Evolutionary conservation across 192 early-diverging fungal species (phyloP), one percentile per base, ranked within the genome.

Genomic region (Borealophlyctis nickersoniae): DNA sequence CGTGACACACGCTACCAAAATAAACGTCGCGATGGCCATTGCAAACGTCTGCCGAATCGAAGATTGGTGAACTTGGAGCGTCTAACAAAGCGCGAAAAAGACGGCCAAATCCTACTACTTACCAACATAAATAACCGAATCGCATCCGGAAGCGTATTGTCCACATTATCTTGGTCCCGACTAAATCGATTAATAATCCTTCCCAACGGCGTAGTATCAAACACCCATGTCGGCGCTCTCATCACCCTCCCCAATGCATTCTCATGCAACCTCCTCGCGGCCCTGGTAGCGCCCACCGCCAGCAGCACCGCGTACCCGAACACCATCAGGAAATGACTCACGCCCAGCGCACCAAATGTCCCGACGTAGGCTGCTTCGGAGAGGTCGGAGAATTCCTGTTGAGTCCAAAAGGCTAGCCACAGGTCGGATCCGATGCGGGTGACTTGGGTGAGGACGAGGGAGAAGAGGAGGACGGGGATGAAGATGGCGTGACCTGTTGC

Each of bases 201-300:
- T 14, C 88, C 88, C 3, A 85, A 28, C 16, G 86, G 86, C 0
- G 84, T 88, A 11, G 79, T 82, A 36, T 78, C 83, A 69, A 88
- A 91, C 72, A 93, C 93, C 9, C 76, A 78, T 60, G 89, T 76
- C 7, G 85, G 87, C 0, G 92, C 89, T 11, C 85, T 74, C 62
- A 92, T 62, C 5, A 93, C 76, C 31, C 82, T 70, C 9, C 74
- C 31, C 3, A 92, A 67, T 35, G 91, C 84, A 22, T 72, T 67
- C 27, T 79, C 66, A 77, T 97, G 95, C 2, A 94, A 67, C 2
- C 53, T 71, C 33, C 69, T 69, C 4, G 88, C 75, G 2, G 88
- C 86, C 19, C 51, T 60, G 1, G 79, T 75, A 64, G 77, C 80
- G 14, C 73, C 62, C 45, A 77, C 56, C 7, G 86, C 81, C 58